Evolutionary conservation across 306 rosid species (phyloP), one percentile per base, ranked within the genome.

Genomic region (Trichosanthes cucumerina): DNA sequence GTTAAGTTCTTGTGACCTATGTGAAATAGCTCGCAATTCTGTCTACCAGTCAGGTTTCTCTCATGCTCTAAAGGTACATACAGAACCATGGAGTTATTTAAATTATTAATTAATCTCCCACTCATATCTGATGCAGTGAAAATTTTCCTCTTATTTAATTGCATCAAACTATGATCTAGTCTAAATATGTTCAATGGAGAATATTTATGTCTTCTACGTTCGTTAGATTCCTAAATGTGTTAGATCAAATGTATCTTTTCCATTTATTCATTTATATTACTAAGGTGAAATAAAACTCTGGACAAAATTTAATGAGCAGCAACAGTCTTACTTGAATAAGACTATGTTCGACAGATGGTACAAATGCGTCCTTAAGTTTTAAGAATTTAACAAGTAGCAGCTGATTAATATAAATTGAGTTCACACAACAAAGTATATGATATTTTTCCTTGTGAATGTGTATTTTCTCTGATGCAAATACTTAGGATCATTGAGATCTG

Each of bases 21-120:
- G 97, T 86, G 98, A 95, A 86, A 86, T 95, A 76, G 98, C 98
- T 58, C 97, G 97, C 47, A 95, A 95, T 83, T 95, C 98, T 1
- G 98, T 95, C 73, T 95, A 91, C 87, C 97, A 93, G 79, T 91
- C 97, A 33, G 98, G 98, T 46, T 91, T 93, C 85, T 93, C 98
- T 52, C 97, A 93, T 85, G 97, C 97, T 57, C 87, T 93, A 71
- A 93, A 93, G 93, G 98, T 93, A 89, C 46, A 59, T 57, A 36
- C 44, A n/a, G 19, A 66, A 65, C 24, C 47, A 4, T 13, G 6
- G 7, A 11, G 57, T 41, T 43, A 34, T 46, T 33, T 62, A 10
- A 0, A 19, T 34, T 34, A 4, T 3, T 16, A 43, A 44, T 18
- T 49, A 68, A 19, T 38, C 31, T 15, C 8, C 39, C 75, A n/a